A percentile compares a stretch with the other conserved stretches of the same genome.
Conservation (phyloP, 176 grass and related monocot species). For the Avena eriantha region DNA sequence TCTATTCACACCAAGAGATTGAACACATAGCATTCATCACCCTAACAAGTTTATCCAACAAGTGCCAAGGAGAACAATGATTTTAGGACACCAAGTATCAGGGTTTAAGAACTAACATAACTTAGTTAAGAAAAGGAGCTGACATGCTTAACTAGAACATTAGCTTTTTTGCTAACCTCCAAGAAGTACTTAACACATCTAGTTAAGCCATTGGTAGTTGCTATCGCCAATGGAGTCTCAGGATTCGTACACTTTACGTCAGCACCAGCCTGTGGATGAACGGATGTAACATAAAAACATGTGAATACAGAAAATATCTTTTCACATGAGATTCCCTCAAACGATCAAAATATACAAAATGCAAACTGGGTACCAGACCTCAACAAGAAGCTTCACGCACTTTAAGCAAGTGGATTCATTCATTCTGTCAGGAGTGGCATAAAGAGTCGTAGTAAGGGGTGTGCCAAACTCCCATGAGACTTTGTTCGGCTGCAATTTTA, state of each 20-base stretch:
- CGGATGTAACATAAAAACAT: not conserved
- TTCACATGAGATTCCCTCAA: not conserved
- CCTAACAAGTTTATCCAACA: not conserved
- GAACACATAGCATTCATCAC: not conserved
- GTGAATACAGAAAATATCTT: not conserved
- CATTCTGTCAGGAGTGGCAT: conserved; percentile 16
- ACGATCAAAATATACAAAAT: not conserved
- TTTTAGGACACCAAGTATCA: not conserved
- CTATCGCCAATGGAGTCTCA: conserved; percentile 43
- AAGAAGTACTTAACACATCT: conserved; percentile 29
- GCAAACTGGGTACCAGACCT: conserved; percentile 1
- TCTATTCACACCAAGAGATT: not conserved
- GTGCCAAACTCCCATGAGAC: conserved; percentile 18
- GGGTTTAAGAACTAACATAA: not conserved
- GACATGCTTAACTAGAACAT: not conserved
- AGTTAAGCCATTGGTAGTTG: conserved; percentile 32
- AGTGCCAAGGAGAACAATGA: not conserved
- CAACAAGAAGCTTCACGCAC: conserved; percentile 19
- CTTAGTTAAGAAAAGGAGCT: too few species aligned
- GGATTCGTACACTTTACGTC: conserved; percentile 1
- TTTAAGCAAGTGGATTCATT: conserved; percentile 6
- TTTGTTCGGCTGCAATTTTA: conserved; percentile 27
- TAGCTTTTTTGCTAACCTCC: conserved; percentile 2
- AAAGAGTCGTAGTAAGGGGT: conserved; percentile 13
- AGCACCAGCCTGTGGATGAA: conserved; percentile 34